A percentile compares a stretch with the other conserved stretches of the same genome.
phyloP scores from a whole-genome alignment of 345 rosid genomes.

The Bruguiera sexangula region DNA sequence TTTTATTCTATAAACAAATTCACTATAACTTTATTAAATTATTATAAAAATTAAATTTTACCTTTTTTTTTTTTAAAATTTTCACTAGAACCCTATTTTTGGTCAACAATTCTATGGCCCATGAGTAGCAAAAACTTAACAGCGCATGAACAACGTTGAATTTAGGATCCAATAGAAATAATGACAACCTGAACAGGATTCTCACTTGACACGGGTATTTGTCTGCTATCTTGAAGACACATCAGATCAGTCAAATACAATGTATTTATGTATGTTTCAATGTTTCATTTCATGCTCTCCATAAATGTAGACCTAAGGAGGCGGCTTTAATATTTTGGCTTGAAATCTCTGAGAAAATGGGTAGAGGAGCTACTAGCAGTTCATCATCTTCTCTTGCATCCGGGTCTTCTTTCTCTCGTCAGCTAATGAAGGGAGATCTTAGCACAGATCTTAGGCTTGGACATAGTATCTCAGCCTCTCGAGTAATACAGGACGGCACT shows the following conservation, averaged over 20 bases:
- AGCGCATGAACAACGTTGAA: constrained; percentile 23
- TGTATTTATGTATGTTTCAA: neutral
- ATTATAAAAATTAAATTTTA: no score
- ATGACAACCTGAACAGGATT: constrained; percentile 25
- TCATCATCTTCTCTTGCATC: constrained; percentile 48
- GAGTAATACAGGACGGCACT: constrained; percentile 19
- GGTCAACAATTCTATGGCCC: neutral
- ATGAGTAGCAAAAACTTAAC: neutral
- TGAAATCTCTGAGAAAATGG: constrained; percentile 35
- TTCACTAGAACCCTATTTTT: no score
- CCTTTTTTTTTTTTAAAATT: no score
- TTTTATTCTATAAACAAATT: no score
- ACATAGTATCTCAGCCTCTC: constrained; percentile 45
- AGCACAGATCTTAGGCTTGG: constrained; percentile 84
- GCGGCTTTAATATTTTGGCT: constrained; percentile 46
- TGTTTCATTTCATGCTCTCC: constrained; percentile 9
- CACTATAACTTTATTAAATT: no score
- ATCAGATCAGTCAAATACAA: constrained; percentile 32
- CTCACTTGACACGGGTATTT: constrained; percentile 50
- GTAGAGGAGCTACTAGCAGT: constrained; percentile 47
- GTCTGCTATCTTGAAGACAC: constrained; percentile 56
- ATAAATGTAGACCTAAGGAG: constrained; percentile 44
- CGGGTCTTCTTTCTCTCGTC: constrained; percentile 22
- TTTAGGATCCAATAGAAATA: constrained; percentile 16
- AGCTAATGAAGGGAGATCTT: constrained; percentile 28